Conservation (phyloP, 805 yeast species). For the Cyberlindnera maritima region DNA sequence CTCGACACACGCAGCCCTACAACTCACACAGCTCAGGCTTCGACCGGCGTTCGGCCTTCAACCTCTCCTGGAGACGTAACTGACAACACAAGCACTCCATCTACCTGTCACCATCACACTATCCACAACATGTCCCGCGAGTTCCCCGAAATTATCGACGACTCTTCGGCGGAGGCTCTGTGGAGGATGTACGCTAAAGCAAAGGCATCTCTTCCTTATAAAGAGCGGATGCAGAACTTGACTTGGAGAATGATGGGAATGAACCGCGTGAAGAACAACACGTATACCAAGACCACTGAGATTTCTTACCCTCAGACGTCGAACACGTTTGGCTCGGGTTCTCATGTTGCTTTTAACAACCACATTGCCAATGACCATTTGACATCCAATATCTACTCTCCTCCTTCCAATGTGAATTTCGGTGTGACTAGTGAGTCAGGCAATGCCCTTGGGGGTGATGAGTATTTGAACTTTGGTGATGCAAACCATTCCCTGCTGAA, state of each 20-base stretch:
- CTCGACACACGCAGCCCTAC: too few species aligned
- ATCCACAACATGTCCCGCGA: conserved; percentile 1
- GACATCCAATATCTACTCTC: not conserved
- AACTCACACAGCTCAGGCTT: too few species aligned
- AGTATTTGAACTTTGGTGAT: conserved; percentile 23
- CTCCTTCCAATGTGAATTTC: not conserved
- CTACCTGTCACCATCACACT: not conserved
- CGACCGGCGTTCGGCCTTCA: not conserved
- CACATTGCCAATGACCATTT: not conserved
- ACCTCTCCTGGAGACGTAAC: not conserved
- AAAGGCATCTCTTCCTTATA: conserved; percentile 69
- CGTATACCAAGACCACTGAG: not conserved
- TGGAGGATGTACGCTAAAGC: conserved; percentile 86
- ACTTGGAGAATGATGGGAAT: conserved; percentile 86
- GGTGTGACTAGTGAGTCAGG: not conserved
- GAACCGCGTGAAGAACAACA: conserved; percentile 22
- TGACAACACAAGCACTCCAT: not conserved
- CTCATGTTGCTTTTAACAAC: conserved; percentile 1
- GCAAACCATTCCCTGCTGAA: conserved; percentile 1
- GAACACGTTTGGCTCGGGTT: conserved; percentile 4
- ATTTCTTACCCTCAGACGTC: not conserved
- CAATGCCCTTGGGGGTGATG: conserved; percentile 18
- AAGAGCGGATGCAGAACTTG: conserved; percentile 74
- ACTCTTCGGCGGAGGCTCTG: conserved; percentile 41
- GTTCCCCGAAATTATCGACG: not conserved